These are phyloP conservation scores for Cryptococcus sp. DNA, from an alignment of 1,284 basidiomycete species.

Conservation along the genomic window DNA sequence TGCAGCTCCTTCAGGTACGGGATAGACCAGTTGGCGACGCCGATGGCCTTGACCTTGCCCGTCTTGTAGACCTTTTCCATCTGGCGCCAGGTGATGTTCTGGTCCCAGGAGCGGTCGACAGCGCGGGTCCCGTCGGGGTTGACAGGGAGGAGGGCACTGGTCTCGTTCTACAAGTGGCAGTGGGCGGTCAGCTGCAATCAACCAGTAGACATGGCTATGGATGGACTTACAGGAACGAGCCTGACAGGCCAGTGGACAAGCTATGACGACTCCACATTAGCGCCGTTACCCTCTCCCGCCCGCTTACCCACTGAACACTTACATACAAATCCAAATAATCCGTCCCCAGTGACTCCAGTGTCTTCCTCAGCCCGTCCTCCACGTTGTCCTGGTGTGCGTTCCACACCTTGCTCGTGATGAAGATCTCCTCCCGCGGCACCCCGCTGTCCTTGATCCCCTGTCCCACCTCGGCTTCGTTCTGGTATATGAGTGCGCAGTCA, in stretches of 20 bases:
- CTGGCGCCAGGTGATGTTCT: constrained; percentile 59
- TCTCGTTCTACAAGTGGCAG: constrained; percentile 27
- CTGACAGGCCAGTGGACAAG: constrained; percentile 55
- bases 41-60: constrained; percentile 56
- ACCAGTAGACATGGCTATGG: not conserved
- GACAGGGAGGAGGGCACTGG: constrained; percentile 36
- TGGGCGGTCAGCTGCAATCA: not conserved
- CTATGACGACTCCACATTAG: too few relatives aligned
- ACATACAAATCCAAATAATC: constrained; percentile 76
- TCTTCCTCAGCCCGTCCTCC: constrained; percentile 60
- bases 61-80: constrained; percentile 59
- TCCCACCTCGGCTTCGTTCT: constrained; percentile 80
- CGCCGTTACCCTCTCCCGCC: too few relatives aligned
- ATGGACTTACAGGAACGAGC: constrained; percentile 3
- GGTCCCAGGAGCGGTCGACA: constrained; percentile 51
- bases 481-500: constrained; percentile 67
- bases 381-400: constrained; percentile 68
- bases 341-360: constrained; percentile 67
- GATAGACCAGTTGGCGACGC: constrained; percentile 39
- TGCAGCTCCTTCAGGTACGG: constrained; percentile 53
- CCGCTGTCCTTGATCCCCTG: constrained; percentile 74
- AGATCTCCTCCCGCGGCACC: constrained; percentile 73
- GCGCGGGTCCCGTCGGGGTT: constrained; percentile 44
- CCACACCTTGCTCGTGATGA: constrained; percentile 63
- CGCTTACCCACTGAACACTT: too few relatives aligned